A percentile compares a stretch with the other conserved stretches of the same genome.
These are phyloP conservation scores for Mycena vitilis DNA, from an alignment of 768 basidiomycete genomes.

Conservation along the genomic window DNA sequence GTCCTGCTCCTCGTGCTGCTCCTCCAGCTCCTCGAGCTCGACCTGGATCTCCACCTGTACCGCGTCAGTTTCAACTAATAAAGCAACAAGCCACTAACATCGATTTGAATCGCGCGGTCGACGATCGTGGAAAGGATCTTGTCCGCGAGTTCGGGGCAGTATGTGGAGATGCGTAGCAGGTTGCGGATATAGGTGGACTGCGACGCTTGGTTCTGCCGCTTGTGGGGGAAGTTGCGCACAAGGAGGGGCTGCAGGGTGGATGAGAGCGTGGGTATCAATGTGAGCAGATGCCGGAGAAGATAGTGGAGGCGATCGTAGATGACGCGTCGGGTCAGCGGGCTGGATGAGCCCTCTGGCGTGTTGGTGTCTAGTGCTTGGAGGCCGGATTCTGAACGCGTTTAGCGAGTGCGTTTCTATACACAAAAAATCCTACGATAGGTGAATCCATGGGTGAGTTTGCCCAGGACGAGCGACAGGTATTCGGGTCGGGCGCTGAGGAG, in stretches of 20 bases:
- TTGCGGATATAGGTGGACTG: conserved; percentile 95
- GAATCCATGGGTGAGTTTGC: conserved; percentile 85
- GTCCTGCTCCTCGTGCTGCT: conserved; percentile 63
- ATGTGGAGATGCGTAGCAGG: conserved; percentile 81
- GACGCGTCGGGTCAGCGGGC: conserved; percentile 81
- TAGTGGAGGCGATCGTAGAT: conserved; percentile 90
- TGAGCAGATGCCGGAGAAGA: conserved; percentile 87
- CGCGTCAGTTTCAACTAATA: conserved; percentile 2
- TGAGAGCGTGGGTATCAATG: conserved; percentile 91
- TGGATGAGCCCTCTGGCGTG: conserved; percentile 71
- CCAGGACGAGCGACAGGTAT: conserved; percentile 87
- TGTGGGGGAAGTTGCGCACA: conserved; percentile 90
- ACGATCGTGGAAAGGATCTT: conserved; percentile 88
- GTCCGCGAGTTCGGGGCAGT: conserved; percentile 89
- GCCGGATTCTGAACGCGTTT: conserved; percentile 68
- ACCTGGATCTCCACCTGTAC: conserved; percentile 94
- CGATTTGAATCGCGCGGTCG: conserved; percentile 95
- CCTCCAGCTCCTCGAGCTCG: conserved; percentile 87
- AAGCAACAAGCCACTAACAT: conserved; percentile 65
- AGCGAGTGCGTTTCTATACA: conserved; percentile 9
- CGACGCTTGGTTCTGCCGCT: conserved; percentile 81
- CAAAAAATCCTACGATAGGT: conserved; percentile 79
- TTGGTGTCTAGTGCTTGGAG: conserved; percentile 68
- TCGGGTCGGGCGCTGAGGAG: conserved; percentile 92
- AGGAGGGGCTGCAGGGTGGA: conserved; percentile 89